Conservation (phyloP, 2,329 filamentous ascomycete species). For the Ophiostoma sp. region DNA sequence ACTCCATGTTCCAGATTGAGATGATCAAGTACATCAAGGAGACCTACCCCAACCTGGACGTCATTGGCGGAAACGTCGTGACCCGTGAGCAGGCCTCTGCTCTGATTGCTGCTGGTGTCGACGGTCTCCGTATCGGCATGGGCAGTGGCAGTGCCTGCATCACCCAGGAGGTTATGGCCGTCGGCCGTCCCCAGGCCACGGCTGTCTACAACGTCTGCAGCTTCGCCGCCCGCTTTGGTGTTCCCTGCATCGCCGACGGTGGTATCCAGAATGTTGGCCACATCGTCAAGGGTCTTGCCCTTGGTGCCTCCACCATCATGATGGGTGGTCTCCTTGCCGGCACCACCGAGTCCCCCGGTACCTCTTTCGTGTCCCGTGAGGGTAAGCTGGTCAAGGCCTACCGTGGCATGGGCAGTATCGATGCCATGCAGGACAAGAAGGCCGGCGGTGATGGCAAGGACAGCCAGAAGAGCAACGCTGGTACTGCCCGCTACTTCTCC, state of each 20-base stretch:
- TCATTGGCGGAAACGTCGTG: conserved; percentile 97
- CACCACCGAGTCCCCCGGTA: conserved; percentile 94
- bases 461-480: conserved; percentile 78
- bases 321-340: conserved; percentile 97
- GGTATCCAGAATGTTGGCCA: conserved; percentile 98
- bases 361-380: conserved; percentile 92
- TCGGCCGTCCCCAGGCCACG: conserved; percentile 90
- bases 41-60: conserved; percentile 78
- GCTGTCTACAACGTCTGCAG: conserved; percentile 83
- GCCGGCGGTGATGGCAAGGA: conserved; percentile 69
- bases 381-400: conserved; percentile 99
- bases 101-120: conserved; percentile 87
- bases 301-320: conserved; percentile 95
- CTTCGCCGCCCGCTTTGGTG: conserved; percentile 88
- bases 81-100: conserved; percentile 92
- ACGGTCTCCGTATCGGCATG: conserved; percentile 98
- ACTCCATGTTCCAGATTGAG: conserved; percentile 96
- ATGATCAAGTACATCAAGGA: conserved; percentile 97
- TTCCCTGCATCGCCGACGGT: conserved; percentile 96
- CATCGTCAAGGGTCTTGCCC: conserved; percentile 94
- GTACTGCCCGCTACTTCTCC: conserved; percentile 96
- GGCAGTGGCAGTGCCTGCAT: conserved; percentile 97
- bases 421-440: conserved; percentile 99
- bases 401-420: conserved; percentile 97
- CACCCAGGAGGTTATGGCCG: conserved; percentile 99